A percentile compares a stretch with the other conserved stretches of the same genome.
These are phyloP conservation scores for Pelomyxa schiedti DNA, from an alignment of 78 protist genomes.

Conservation along the genomic window DNA sequence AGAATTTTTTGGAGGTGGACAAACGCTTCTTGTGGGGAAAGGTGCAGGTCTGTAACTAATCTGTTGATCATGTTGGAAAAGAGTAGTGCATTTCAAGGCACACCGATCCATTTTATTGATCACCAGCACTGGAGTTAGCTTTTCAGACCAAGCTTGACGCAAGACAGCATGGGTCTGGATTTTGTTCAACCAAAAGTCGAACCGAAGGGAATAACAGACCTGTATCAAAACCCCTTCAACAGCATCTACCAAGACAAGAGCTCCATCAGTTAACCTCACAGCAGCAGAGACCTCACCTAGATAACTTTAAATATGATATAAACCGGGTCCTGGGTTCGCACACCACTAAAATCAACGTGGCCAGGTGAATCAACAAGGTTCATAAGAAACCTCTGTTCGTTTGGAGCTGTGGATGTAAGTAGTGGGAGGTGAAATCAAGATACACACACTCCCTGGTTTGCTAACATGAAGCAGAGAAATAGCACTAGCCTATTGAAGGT, in stretches of 20 bases:
- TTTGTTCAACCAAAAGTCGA: not conserved
- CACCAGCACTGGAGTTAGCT: conserved; percentile 68
- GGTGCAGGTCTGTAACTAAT: conserved; percentile 63
- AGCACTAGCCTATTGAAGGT: no score
- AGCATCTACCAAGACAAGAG: conserved; percentile 69
- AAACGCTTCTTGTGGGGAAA: conserved; percentile 74
- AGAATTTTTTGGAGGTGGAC: conserved; percentile 53
- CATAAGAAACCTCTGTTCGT: conserved; percentile 15
- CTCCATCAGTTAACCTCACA: conserved; percentile 77
- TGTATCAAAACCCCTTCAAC: conserved; percentile 73
- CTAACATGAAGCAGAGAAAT: conserved; percentile 61
- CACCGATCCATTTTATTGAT: conserved; percentile 86
- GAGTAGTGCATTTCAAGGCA: not conserved
- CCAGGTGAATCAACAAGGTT: conserved; percentile 95
- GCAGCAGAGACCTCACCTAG: conserved; percentile 36
- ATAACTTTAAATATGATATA: not conserved
- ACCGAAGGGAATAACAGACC: not conserved
- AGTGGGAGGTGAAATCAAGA: not conserved
- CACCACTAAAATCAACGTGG: conserved; percentile 91
- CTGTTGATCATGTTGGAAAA: conserved; percentile 13
- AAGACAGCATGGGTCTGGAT: conserved; percentile 88
- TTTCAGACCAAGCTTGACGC: conserved; percentile 77
- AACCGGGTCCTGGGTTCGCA: no score
- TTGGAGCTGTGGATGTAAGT: not conserved
- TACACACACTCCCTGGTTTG: no score